Percentiles rank a stretch among this genome's conserved stretches.
phyloP scores from a whole-genome alignment of 345 rosid genomes.

The Linum usitatissimum region DNA sequence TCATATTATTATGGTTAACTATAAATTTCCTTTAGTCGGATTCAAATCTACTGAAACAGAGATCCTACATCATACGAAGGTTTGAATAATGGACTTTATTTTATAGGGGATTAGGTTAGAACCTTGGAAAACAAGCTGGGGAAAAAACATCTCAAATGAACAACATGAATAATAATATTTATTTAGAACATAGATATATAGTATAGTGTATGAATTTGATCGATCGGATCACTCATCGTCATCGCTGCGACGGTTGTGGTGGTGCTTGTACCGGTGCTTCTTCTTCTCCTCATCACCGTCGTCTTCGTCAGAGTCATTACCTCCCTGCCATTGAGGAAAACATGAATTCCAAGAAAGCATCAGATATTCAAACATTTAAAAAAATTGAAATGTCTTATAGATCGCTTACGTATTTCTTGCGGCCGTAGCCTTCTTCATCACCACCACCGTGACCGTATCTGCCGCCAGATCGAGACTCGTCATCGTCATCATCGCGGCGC shows the following conservation, averaged over 20 bases:
- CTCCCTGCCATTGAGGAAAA: constrained; percentile 38
- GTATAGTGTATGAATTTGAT: not conserved
- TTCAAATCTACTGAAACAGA: too few species aligned
- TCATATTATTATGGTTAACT: too few species aligned
- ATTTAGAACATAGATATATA: too few species aligned
- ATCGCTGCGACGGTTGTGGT: constrained; percentile 36
- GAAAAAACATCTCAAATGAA: too few species aligned
- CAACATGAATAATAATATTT: too few species aligned
- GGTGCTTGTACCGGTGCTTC: constrained; percentile 34
- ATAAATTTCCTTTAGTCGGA: too few species aligned
- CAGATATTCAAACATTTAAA: too few species aligned
- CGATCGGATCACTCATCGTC: constrained; percentile 50
- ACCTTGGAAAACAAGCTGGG: constrained; percentile 13
- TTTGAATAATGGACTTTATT: too few species aligned
- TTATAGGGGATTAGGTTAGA: constrained; percentile 1
- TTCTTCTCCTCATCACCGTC: constrained; percentile 47
- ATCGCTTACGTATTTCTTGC: constrained; percentile 73
- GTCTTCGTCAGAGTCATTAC: constrained; percentile 37
- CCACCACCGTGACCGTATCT: constrained; percentile 36
- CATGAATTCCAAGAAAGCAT: too few species aligned
- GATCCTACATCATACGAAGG: too few species aligned
- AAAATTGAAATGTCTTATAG: not conserved
- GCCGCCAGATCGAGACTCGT: constrained; percentile 20
- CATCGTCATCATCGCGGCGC: constrained; percentile 36
- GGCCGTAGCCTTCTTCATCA: constrained; percentile 51